Evolutionary conservation across 768 basidiomycete genomes (phyloP).

Genomic region (Tricholoma matsutake): DNA sequence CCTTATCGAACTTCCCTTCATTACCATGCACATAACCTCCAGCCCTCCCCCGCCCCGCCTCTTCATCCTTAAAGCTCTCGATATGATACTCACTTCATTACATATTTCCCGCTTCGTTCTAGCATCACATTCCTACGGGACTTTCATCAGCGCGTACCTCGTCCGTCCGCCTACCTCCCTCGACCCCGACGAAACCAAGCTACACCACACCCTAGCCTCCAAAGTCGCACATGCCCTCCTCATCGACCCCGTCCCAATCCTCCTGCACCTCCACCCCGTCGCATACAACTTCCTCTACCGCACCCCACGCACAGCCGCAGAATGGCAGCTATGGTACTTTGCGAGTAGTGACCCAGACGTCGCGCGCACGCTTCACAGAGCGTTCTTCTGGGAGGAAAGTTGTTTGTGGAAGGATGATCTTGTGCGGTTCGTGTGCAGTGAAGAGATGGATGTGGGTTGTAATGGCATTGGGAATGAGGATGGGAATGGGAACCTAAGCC

Average conservation of each 20-base stretch:
- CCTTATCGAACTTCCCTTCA: slow-evolving; percentile 56
- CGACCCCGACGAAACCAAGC: neutral
- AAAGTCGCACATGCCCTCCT: slow-evolving; percentile 46
- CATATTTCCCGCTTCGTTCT: slow-evolving; percentile 39
- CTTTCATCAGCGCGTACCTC: slow-evolving; percentile 53
- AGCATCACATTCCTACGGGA: slow-evolving; percentile 61
- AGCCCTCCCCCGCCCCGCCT: slow-evolving; percentile 40
- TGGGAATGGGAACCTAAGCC: neutral
- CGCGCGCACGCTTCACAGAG: slow-evolving; percentile 51
- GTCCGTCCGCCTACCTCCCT: slow-evolving; percentile 33
- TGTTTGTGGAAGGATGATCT: slow-evolving; percentile 61
- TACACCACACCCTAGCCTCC: slow-evolving; percentile 16
- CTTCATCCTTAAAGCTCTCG: slow-evolving; percentile 41
- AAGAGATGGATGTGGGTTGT: neutral
- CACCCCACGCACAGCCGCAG: slow-evolving; percentile 33
- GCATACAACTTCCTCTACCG: slow-evolving; percentile 69
- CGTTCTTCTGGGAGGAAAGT: slow-evolving; percentile 68
- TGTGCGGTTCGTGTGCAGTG: slow-evolving; percentile 17
- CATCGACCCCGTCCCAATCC: slow-evolving; percentile 63
- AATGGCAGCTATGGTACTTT: slow-evolving; percentile 71
- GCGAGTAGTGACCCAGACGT: slow-evolving; percentile 62
- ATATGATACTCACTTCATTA: slow-evolving; percentile 43
- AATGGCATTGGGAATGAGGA: neutral
- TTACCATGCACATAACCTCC: slow-evolving; percentile 57
- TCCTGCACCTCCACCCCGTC: slow-evolving; percentile 60